phyloP scores from a whole-genome alignment of 2,329 filamentous ascomycete genomes.

The Colletotrichum sp. region DNA sequence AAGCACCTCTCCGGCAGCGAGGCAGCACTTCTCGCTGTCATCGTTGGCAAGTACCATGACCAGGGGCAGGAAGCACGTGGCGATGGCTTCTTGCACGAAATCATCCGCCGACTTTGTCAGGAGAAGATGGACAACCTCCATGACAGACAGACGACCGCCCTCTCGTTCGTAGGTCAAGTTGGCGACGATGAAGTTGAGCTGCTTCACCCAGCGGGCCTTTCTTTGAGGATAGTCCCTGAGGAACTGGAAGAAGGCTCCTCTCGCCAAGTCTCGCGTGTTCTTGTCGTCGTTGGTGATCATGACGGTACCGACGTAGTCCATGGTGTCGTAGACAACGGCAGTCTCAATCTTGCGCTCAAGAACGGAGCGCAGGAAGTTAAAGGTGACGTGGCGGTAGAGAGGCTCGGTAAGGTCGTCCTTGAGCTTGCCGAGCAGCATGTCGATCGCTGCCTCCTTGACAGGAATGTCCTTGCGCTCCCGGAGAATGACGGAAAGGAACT shows the following conservation, averaged over 20 bases:
- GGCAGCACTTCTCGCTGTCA: conserved; percentile 81
- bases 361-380: conserved; percentile 90
- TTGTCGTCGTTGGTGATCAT: conserved; percentile 97
- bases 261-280: conserved; percentile 83
- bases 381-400: conserved; percentile 88
- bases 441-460: conserved; percentile 81
- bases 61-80: conserved; percentile 83
- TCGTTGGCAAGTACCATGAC: conserved; percentile 89
- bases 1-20: conserved; percentile 79
- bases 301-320: conserved; percentile 86
- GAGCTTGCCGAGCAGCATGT: conserved; percentile 80
- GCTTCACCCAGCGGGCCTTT: conserved; percentile 86
- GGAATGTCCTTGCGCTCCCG: conserved; percentile 78
- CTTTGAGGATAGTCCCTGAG: conserved; percentile 93
- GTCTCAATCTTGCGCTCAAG: conserved; percentile 86
- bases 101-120: conserved; percentile 83
- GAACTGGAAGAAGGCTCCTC: conserved; percentile 93
- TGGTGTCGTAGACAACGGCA: conserved; percentile 85
- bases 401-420: conserved; percentile 92
- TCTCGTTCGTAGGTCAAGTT: conserved; percentile 91
- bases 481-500: conserved; percentile 83
- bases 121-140: conserved; percentile 89
- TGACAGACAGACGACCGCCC: conserved; percentile 87
- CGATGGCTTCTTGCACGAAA: conserved; percentile 80
- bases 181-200: conserved; percentile 84